Percentiles rank a stretch among this genome's conserved stretches.
Conservation (phyloP, 2,329 filamentous ascomycete genomes). For the Alternaria rosae region DNA sequence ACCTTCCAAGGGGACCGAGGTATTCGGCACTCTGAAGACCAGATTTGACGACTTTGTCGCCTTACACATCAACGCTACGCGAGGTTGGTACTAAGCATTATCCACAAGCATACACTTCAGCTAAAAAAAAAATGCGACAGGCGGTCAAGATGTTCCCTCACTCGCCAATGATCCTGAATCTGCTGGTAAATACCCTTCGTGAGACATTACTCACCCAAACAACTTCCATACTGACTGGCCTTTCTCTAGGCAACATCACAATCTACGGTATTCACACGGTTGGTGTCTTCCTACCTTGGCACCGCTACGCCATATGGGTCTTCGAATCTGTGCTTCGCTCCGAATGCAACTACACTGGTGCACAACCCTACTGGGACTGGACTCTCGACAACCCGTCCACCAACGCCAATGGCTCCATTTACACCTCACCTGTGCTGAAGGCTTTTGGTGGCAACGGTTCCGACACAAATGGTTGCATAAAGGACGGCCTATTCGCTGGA, state of each 20-base stretch:
- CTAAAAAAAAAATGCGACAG: background rate
- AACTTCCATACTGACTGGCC: background rate
- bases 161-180: background rate
- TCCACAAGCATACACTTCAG: background rate
- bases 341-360: background rate
- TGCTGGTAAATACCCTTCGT: background rate
- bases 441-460: background rate
- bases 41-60: background rate
- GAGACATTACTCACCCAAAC: background rate
- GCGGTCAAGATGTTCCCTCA: background rate
- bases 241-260: background rate
- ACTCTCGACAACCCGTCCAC: background rate
- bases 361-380: background rate
- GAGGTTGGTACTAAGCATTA: background rate
- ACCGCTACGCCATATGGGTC: conserved; percentile 1
- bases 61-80: background rate
- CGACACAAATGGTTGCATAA: background rate
- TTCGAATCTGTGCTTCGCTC: background rate
- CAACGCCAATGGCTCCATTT: background rate
- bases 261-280: background rate
- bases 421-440: background rate
- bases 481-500: background rate
- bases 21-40: background rate
- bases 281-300: background rate
- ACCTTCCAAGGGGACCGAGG: background rate